Evolutionary conservation across 306 rosid genomes (phyloP).

Genomic region (Biancaea sappan): DNA sequence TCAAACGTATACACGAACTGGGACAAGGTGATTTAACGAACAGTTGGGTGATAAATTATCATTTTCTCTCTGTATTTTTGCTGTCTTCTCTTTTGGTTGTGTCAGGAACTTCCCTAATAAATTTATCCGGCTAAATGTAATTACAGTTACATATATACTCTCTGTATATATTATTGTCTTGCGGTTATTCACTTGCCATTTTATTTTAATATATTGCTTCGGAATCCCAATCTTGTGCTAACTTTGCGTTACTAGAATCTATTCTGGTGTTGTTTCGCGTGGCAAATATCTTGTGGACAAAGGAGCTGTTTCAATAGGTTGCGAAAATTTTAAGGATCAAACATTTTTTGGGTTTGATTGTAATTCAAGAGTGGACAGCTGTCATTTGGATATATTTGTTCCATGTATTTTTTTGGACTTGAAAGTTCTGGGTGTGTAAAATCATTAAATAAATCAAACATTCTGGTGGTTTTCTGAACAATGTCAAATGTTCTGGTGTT

Average conservation of each 20-base stretch:
- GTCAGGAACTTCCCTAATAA: neutral
- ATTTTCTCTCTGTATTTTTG: neutral
- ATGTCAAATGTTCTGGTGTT: constrained; percentile 23
- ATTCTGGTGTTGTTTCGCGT: neutral
- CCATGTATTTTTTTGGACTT: neutral
- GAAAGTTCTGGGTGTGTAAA: neutral
- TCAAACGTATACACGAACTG: neutral
- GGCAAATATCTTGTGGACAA: constrained; percentile 27
- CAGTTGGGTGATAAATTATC: constrained; percentile 11
- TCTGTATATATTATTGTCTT: constrained; percentile 11
- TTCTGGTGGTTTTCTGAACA: constrained; percentile 9
- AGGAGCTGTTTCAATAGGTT: constrained; percentile 30
- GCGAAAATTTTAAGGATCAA: constrained; percentile 26
- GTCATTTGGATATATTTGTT: constrained; percentile 22
- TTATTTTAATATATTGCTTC: constrained; percentile 19
- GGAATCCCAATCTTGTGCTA: constrained; percentile 11
- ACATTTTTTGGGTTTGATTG: constrained; percentile 28
- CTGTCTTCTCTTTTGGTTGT: neutral
- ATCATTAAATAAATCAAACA: neutral
- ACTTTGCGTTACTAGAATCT: constrained; percentile 9
- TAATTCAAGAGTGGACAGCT: constrained; percentile 29
- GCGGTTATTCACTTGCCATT: too few relatives aligned
- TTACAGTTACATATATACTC: constrained; percentile 4
- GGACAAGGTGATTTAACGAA: neutral
- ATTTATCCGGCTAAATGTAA: constrained; percentile 20